A percentile compares a stretch with the other conserved stretches of the same genome.
These are phyloP conservation scores for Schizosaccharomyces versatilis DNA, from an alignment of 1,139 yeast genomes.

Conservation along the genomic window DNA sequence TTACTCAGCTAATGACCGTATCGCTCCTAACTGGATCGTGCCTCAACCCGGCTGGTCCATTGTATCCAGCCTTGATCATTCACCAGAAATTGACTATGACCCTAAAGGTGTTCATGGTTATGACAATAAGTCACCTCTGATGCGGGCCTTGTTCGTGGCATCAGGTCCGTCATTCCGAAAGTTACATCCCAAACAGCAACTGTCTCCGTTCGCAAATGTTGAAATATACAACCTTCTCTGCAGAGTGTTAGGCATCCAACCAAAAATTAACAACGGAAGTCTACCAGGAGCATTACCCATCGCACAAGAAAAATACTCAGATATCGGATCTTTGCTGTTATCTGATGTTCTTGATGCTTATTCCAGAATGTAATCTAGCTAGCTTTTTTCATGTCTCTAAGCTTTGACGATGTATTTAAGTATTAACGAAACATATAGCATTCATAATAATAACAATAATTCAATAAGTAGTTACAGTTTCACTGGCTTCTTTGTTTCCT, in stretches of 20 bases:
- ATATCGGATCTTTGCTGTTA: background rate
- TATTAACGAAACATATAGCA: background rate
- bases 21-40: constrained; percentile 69
- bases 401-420: background rate
- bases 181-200: background rate
- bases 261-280: background rate
- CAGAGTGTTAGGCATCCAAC: background rate
- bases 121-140: constrained; percentile 47
- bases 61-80: constrained; percentile 40
- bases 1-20: constrained; percentile 35
- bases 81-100: constrained; percentile 28
- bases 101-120: constrained; percentile 76
- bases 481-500: background rate
- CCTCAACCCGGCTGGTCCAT: constrained; percentile 65
- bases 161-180: constrained; percentile 34
- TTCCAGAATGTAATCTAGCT: background rate
- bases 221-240: background rate
- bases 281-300: background rate
- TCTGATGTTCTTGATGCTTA: background rate
- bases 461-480: background rate
- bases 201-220: background rate
- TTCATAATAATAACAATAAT: background rate
- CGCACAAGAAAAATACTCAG: constrained; percentile 15
- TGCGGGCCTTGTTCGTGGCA: constrained; percentile 67
- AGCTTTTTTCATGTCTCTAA: background rate